Conservation (phyloP, 1,139 yeast species). For the Starmera stellimalicola region DNA sequence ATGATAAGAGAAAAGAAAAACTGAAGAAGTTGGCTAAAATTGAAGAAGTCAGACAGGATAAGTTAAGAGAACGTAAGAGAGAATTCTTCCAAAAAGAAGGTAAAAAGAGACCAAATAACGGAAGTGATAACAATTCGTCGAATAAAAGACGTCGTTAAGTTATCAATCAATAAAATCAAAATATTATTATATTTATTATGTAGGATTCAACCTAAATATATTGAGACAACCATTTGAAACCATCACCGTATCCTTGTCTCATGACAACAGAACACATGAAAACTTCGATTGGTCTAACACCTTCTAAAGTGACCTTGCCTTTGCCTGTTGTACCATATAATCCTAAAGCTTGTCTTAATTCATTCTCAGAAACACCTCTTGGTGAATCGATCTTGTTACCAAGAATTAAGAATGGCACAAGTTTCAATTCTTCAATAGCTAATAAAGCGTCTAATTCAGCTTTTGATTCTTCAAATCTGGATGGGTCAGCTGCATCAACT, state of each 20-base stretch:
- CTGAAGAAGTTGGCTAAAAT: conserved; percentile 65
- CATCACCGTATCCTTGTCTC: conserved; percentile 96
- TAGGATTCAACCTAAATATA: conserved; percentile 47
- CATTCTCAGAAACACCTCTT: conserved; percentile 91
- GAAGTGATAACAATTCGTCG: conserved; percentile 28
- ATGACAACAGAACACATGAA: conserved; percentile 96
- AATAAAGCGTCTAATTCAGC: conserved; percentile 90
- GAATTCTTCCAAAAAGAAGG: conserved; percentile 74
- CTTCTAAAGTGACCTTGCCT: conserved; percentile 62
- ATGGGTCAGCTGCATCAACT: conserved; percentile 96
- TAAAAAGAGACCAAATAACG: conserved; percentile 48
- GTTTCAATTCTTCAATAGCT: conserved; percentile 80
- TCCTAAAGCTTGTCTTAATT: conserved; percentile 85
- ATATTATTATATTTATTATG: too few species aligned
- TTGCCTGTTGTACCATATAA: conserved; percentile 86
- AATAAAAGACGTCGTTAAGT: conserved; percentile 9
- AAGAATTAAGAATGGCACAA: conserved; percentile 85
- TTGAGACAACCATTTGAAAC: conserved; percentile 93
- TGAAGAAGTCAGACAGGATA: conserved; percentile 63
- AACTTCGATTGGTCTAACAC: conserved; percentile 86
- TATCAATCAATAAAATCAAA: too few species aligned
- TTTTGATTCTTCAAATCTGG: conserved; percentile 88
- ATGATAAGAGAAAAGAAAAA: conserved; percentile 66
- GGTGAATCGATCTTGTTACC: conserved; percentile 97
- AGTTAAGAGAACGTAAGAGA: conserved; percentile 78